phyloP scores from a whole-genome alignment of 768 basidiomycete species.

The Zangia roseola region DNA sequence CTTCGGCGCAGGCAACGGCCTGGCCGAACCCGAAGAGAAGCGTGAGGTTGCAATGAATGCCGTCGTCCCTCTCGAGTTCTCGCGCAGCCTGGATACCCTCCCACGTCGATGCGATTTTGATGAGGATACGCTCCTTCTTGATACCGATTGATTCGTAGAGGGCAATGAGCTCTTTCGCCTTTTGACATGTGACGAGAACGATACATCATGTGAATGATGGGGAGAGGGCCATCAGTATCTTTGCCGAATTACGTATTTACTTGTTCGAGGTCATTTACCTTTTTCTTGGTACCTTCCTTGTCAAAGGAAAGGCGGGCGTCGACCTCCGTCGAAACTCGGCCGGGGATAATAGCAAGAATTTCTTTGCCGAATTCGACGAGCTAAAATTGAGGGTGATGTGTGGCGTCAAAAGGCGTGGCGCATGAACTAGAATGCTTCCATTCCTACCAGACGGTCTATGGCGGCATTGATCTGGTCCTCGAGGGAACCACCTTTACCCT shows the following conservation, averaged over 20 bases:
- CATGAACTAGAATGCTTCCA: constrained; percentile 12
- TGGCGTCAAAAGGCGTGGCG: constrained; percentile 10
- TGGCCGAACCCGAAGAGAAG: constrained; percentile 98
- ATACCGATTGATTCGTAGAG: constrained; percentile 95
- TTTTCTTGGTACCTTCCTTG: constrained; percentile 87
- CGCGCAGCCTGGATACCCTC: constrained; percentile 99
- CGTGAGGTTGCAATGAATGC: constrained; percentile 98
- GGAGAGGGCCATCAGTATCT: constrained; percentile 2
- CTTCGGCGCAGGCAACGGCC: constrained; percentile 98
- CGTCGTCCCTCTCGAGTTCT: constrained; percentile 88
- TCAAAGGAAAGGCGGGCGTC: constrained; percentile 98
- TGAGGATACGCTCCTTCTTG: constrained; percentile 89
- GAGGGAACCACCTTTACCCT: constrained; percentile 75
- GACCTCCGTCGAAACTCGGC: constrained; percentile 98
- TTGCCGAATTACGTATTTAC: constrained; percentile 23
- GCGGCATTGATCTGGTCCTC: constrained; percentile 78
- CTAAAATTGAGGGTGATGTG: constrained; percentile 40
- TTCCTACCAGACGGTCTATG: constrained; percentile 81
- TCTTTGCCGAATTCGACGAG: constrained; percentile 97
- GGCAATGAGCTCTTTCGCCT: constrained; percentile 85
- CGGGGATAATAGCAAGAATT: constrained; percentile 93
- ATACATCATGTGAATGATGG: background rate
- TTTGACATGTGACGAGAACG: constrained; percentile 6
- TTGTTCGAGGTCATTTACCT: constrained; percentile 45
- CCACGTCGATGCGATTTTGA: constrained; percentile 99